phyloP scores from a whole-genome alignment of 164 flowering plant species.

The Euptelea pleiosperma region DNA sequence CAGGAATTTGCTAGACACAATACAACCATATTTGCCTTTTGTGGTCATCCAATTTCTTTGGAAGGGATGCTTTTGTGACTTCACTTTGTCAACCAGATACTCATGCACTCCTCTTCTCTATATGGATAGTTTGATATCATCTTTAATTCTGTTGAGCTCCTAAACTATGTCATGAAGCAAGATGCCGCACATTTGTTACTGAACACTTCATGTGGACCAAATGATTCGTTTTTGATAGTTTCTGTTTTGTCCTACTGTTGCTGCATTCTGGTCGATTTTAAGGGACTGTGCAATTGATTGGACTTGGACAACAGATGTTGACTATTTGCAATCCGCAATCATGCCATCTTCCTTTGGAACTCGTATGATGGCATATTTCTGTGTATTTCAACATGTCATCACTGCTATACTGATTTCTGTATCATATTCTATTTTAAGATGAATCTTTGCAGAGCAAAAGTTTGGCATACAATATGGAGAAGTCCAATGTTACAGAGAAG shows the following conservation, averaged over 20 bases:
- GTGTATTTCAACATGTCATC: not conserved
- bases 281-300: not conserved
- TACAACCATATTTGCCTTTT: too few species aligned
- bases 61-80: too few species aligned
- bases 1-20: too few species aligned
- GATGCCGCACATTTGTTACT: too few species aligned
- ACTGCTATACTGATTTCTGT: not conserved
- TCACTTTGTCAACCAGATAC: too few species aligned
- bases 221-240: not conserved
- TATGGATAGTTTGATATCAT: too few species aligned
- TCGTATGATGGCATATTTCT: not conserved
- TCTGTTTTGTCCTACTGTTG: not conserved
- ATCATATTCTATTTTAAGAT: slow-evolving; percentile 22
- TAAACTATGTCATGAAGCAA: too few species aligned
- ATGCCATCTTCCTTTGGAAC: not conserved
- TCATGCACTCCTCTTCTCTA: too few species aligned
- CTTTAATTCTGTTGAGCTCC: too few species aligned
- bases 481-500: slow-evolving; percentile 14
- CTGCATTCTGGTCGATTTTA: not conserved
- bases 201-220: not conserved
- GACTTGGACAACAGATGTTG: too few species aligned
- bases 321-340: not conserved
- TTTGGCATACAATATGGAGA: slow-evolving; percentile 12
- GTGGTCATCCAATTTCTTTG: too few species aligned
- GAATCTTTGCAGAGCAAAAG: slow-evolving; percentile 17